These are phyloP conservation scores for Micromonas pusilla DNA, from an alignment of 139 green algal species.

Conservation along the genomic window DNA sequence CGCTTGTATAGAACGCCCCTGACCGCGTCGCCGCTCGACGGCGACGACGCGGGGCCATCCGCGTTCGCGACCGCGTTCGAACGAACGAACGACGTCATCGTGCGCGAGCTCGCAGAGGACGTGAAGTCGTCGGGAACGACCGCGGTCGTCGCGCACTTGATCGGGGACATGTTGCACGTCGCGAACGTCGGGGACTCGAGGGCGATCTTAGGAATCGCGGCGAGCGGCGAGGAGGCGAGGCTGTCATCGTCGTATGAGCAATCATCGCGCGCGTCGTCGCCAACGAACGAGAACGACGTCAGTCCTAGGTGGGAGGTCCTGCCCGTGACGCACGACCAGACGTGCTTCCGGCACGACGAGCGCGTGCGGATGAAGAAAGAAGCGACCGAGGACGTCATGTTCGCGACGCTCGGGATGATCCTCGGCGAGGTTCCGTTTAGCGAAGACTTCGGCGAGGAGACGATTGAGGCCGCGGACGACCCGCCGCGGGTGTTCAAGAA, in stretches of 20 bases:
- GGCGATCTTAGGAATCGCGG: slow-evolving; percentile 42
- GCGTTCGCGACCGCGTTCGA: slow-evolving; percentile 74
- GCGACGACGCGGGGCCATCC: slow-evolving; percentile 51
- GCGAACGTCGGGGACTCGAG: slow-evolving; percentile 91
- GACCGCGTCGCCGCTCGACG: background rate
- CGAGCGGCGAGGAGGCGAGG: slow-evolving; percentile 22
- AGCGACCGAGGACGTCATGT: background rate
- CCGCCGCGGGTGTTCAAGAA: slow-evolving; percentile 82
- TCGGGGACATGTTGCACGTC: slow-evolving; percentile 55
- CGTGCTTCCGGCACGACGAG: slow-evolving; percentile 81
- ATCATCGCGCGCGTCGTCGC: too few species aligned
- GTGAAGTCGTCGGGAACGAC: slow-evolving; percentile 70
- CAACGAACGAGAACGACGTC: too few species aligned
- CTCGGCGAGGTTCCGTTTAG: background rate
- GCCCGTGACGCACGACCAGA: slow-evolving; percentile 76
- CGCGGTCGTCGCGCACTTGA: slow-evolving; percentile 63
- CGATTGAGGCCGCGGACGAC: slow-evolving; percentile 60
- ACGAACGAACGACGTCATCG: slow-evolving; percentile 7
- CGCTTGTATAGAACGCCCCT: too few species aligned
- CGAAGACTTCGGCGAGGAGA: slow-evolving; percentile 21
- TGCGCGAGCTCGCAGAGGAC: slow-evolving; percentile 42
- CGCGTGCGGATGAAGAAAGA: slow-evolving; percentile 65
- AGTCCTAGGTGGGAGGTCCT: slow-evolving; percentile 33
- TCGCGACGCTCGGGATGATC: slow-evolving; percentile 21
- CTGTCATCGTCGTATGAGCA: too few species aligned